Evolutionary conservation across 306 rosid genomes (phyloP), one percentile per base, ranked within the genome.

Genomic region (Spatholobus suberectus): DNA sequence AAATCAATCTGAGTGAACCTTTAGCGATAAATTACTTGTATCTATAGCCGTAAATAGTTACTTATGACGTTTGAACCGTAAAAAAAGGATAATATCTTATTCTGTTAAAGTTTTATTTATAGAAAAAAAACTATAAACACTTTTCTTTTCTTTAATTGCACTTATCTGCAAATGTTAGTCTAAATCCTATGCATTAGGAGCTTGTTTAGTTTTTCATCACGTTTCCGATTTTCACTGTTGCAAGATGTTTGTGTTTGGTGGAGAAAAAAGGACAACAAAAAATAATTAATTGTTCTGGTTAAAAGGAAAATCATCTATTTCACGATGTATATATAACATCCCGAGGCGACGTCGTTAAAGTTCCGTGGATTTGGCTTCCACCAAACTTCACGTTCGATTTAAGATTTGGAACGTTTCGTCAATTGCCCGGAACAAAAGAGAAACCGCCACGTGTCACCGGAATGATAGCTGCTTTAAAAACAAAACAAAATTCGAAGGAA

Each of bases 401-500:
- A 81, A 82, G 91, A 83, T 76, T 80, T 32, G 76, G 85, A 68
- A 89, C 77, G 81, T 82, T 79, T 65, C 88, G 90, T 78, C 86
- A 85, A 57, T 51, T 6, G 41, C 35, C 86, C 66, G 74, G 40
- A 59, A 47, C 70, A 63, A 52, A 80, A 17, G 12, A 73, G 86
- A 83, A 15, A 1, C 0, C 1, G 85, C 82, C 94, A 87, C 91
- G 91, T 89, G 95, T 20, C 84, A 14, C 0, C 0, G 20, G 10
- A 63, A 32, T 52, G 73, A 70, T 70, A 59, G 51, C 76, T 9
- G 52, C 43, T 37, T 47, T 3, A 14, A 38, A 54, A 57, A 26
- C 65, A 57, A 70, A 61, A 72, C 15, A 59, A 14, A 14, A 54
- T 85, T 62, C 65, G 46, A 66, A 69, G 84, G n/a, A n/a, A 52